A percentile compares a stretch with the other conserved stretches of the same genome.
Evolutionary conservation across 164 flowering plant genomes (phyloP).

Genomic region (Taxillus chinensis): DNA sequence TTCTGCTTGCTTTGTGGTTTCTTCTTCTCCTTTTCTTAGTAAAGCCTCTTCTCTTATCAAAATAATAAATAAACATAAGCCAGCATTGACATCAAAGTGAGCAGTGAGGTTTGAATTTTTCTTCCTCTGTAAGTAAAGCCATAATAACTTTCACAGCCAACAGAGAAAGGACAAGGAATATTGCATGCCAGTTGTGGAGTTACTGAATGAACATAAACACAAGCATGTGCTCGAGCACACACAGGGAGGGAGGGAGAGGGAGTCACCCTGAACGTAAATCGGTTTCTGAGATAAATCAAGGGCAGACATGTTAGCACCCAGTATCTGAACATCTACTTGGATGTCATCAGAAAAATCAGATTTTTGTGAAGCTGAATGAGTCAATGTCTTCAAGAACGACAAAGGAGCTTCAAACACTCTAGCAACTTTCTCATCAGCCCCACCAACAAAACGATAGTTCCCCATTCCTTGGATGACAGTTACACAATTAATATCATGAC

Average conservation of each 20-base stretch:
- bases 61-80: no score
- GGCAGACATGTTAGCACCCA: constrained; percentile 99
- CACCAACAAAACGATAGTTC: constrained; percentile 83
- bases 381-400: constrained; percentile 79
- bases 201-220: no score
- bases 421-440: constrained; percentile 98
- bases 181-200: no score
- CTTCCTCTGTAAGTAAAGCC: no score
- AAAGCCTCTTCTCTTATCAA: no score
- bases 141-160: no score
- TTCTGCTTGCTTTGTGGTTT: no score
- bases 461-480: constrained; percentile 73
- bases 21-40: no score
- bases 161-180: no score
- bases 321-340: constrained; percentile 47
- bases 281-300: constrained; percentile 96
- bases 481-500: constrained; percentile 92
- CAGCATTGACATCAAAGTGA: no score
- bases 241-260: constrained; percentile 5
- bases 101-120: no score
- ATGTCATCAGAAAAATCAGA: constrained; percentile 33
- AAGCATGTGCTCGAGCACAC: no score
- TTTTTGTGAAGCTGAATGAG: constrained; percentile 34
- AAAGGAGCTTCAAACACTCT: constrained; percentile 95
- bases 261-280: constrained; percentile 63